Base-by-base conservation (phyloP, 2,329 filamentous ascomycete species). In the Exophiala sp. region DNA sequence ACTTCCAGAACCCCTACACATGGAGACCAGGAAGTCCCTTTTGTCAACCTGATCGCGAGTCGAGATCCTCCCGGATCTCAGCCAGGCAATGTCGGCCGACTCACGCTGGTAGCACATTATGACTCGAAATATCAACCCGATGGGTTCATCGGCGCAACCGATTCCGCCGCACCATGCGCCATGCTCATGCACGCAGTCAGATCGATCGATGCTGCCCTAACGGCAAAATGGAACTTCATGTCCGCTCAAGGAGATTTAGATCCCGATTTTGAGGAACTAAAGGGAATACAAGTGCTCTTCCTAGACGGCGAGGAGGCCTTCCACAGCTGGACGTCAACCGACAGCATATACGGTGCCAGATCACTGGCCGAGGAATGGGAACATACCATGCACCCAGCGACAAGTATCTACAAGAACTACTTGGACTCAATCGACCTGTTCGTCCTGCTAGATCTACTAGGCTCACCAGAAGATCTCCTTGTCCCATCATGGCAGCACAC, bases 221-320 rank as follows among this genome's bases (percentile, higher is more conserved):
- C 86, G 29, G 80, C 79, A 67, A 95, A 92, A 72, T 97, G 94
- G 89, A 79, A 82, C 29, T 79, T 78, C 32, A 89, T 91, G 82
- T 70, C 83, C 60, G 79, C 76, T 3, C 77, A 80, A 3, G 86
- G 81, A 4, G 64, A 69, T 2, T 62, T 62, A 8, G 65, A 69
- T 47, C 71, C 75, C 41, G 68, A 70, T 3, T 71, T 94, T 18
- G 89, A 91, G 39, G 88, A 87, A 62, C 84, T 89, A 60, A 85
- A 84, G 66, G 92, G 92, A 1, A 79, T 99, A 33, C 94, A 97
- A 74, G 88, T 99, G 24, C 62, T 99, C 24, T 80, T 99, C 51
- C 73, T 99, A 6, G 94, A 99, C 66, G 94, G 94, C 3, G 94
- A 99, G 72, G 94, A 99, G 71, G 91, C 94, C 0, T 99, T 95